These are phyloP conservation scores for Hydnum rufescens DNA, from an alignment of 768 basidiomycete species.

Conservation along the genomic window DNA sequence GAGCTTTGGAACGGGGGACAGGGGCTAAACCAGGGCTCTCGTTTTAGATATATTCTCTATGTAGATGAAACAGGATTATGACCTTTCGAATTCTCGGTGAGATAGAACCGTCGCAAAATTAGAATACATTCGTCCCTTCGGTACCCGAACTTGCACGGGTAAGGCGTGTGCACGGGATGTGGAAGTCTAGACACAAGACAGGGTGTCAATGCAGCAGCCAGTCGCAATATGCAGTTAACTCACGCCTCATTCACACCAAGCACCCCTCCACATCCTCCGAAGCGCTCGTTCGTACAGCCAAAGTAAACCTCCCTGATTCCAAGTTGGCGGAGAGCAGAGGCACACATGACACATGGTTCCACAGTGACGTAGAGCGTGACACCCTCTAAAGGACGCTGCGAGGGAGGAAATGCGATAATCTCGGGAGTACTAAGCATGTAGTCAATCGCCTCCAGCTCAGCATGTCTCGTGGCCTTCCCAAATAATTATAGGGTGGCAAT, in stretches of 20 bases:
- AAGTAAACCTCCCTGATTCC: slow-evolving; percentile 82
- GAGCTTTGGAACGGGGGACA: slow-evolving; percentile 68
- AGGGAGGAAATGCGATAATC: slow-evolving; percentile 29
- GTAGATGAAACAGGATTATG: slow-evolving; percentile 5
- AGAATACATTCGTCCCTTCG: slow-evolving; percentile 71
- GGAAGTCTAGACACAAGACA: slow-evolving; percentile 26
- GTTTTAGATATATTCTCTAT: slow-evolving; percentile 4
- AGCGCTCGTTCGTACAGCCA: slow-evolving; percentile 88
- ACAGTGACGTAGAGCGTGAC: slow-evolving; percentile 94
- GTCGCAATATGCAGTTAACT: slow-evolving; percentile 12
- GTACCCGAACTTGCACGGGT: slow-evolving; percentile 56
- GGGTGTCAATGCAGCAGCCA: background rate
- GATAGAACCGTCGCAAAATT: slow-evolving; percentile 69
- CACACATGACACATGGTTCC: slow-evolving; percentile 99
- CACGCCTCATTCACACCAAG: slow-evolving; percentile 66
- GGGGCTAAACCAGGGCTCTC: slow-evolving; percentile 38
- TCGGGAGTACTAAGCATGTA: slow-evolving; percentile 38
- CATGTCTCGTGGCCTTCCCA: slow-evolving; percentile 78
- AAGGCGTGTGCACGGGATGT: slow-evolving; percentile 58
- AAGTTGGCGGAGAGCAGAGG: slow-evolving; percentile 81
- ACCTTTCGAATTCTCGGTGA: slow-evolving; percentile 90
- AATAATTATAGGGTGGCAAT: background rate
- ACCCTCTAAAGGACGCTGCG: slow-evolving; percentile 42
- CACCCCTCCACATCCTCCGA: slow-evolving; percentile 93
- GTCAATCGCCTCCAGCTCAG: slow-evolving; percentile 93